Evolutionary conservation across 805 yeast species (phyloP).

Genomic region (Priceomyces melissophilus): DNA sequence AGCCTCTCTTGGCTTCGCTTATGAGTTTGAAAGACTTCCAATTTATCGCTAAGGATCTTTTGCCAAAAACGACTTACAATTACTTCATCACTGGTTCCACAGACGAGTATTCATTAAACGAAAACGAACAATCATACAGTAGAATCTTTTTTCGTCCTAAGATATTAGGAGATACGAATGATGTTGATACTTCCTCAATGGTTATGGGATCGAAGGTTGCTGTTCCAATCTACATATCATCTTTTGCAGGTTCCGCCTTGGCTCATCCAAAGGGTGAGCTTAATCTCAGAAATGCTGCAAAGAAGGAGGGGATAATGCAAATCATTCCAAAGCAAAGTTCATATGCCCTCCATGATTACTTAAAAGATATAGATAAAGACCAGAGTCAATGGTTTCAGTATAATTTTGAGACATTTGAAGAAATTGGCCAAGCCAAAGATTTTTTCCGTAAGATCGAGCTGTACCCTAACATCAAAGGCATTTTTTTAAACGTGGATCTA

Average conservation of each 20-base stretch:
- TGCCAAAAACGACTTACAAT: conserved; percentile 26
- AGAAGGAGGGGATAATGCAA: conserved; percentile 25
- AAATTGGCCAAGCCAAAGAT: conserved; percentile 19
- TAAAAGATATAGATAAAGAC: conserved; percentile 17
- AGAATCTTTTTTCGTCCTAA: conserved; percentile 44
- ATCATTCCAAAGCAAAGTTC: conserved; percentile 30
- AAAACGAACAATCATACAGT: conserved; percentile 38
- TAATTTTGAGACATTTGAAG: conserved; percentile 26
- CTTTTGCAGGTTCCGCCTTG: conserved; percentile 39
- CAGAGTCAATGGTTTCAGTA: conserved; percentile 32
- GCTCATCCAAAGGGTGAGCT: conserved; percentile 39
- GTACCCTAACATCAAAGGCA: conserved; percentile 34
- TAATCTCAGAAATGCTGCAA: conserved; percentile 27
- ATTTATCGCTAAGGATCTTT: conserved; percentile 24
- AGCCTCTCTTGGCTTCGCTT: conserved; percentile 24
- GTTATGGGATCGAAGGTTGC: conserved; percentile 22
- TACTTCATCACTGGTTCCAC: conserved; percentile 47
- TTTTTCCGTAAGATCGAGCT: conserved; percentile 26
- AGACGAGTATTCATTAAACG: conserved; percentile 40
- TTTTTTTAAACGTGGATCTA: conserved; percentile 51
- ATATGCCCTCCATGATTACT: conserved; percentile 22
- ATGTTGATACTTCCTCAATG: conserved; percentile 18
- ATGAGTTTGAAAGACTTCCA: conserved; percentile 34
- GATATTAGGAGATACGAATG: conserved; percentile 26
- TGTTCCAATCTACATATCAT: conserved; percentile 44